Evolutionary conservation across 176 grass and related monocot genomes (phyloP), one percentile per base, ranked within the genome.

Genomic region (Guadua angustifolia): DNA sequence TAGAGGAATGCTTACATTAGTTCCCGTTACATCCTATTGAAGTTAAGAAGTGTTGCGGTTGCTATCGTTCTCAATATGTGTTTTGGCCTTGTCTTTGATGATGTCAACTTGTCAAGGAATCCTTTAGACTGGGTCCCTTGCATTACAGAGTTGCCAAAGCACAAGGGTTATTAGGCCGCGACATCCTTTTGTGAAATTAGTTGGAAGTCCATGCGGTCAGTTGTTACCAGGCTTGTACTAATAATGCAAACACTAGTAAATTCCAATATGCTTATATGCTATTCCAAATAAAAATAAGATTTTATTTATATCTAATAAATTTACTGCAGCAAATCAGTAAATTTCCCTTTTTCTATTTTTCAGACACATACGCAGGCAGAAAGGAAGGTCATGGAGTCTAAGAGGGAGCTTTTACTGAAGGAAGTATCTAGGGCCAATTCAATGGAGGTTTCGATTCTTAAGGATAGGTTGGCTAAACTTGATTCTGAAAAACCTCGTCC

Each of bases 331-430:
- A 75, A 78, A 78, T 49, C 13, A 49, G 7, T 52, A 18, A 56
- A 33, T 74, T 35, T 81, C 39, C 33, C 53, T 47, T 22, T 16
- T n/a, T 38, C 13, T 39, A 61, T 59, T 78, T 50, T 79, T 79
- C 90, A 98, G 96, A 98, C 96, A 84, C 93, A 94, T 69, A 98
- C 96, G 9, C 96, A 98, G 88, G 96, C 96, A 55, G 91, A 98
- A 84, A 95, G 83, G 86, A 98, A 95, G 70, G 92, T 98, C 35
- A 89, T 95, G 80, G 95, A 98, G 88, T 84, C 87, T 51, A 98
- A 83, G 84, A 98, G 12, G 73, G 96, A 98, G 69, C 79, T 79
- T 92, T 82, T 93, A 71, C 63, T 89, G 39, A 90, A 75, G 87
- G 89, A 95, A 92, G 26, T 75, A 22, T 86, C 91, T 81, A 79